These are phyloP conservation scores for Oryza meyeriana DNA, from an alignment of 176 grass and related monocot genomes.

Conservation along the genomic window DNA sequence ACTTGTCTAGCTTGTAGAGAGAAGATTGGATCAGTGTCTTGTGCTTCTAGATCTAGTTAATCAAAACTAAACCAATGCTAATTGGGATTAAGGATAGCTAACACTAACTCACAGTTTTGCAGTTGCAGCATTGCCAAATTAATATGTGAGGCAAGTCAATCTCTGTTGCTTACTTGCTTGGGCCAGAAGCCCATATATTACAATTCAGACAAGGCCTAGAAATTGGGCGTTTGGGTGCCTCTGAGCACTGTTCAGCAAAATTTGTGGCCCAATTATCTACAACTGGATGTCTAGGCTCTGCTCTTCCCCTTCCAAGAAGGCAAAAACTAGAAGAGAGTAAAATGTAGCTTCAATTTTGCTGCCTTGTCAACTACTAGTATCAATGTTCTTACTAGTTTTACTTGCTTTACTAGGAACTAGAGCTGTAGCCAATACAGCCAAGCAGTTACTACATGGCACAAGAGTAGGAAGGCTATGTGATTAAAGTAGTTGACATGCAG, in stretches of 20 bases:
- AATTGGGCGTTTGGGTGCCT: not conserved
- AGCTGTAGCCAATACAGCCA: not conserved
- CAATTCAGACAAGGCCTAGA: not conserved
- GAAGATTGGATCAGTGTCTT: not conserved
- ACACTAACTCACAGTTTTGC: not conserved
- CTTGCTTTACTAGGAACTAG: not conserved
- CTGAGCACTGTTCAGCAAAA: not conserved
- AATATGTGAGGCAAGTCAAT: not conserved
- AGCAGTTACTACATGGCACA: not conserved
- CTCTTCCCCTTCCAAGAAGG: not conserved
- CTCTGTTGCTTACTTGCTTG: not conserved
- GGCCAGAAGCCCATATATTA: not conserved
- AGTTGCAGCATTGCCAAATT: not conserved
- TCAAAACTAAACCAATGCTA: not conserved
- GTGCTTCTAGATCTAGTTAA: not conserved
- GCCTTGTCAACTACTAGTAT: not conserved
- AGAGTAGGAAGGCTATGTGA: not conserved
- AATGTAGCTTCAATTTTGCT: not conserved
- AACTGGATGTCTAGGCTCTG: not conserved
- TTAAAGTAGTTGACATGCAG: slow-evolving; percentile 21
- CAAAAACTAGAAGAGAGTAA: not conserved
- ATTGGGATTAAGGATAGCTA: not conserved
- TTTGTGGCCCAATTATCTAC: not conserved
- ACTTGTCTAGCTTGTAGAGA: not conserved
- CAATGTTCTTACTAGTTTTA: not conserved